A percentile compares a stretch with the other conserved stretches of the same genome.
Conservation (phyloP, 192 early-diverging fungal species). For the Podila horticola region DNA sequence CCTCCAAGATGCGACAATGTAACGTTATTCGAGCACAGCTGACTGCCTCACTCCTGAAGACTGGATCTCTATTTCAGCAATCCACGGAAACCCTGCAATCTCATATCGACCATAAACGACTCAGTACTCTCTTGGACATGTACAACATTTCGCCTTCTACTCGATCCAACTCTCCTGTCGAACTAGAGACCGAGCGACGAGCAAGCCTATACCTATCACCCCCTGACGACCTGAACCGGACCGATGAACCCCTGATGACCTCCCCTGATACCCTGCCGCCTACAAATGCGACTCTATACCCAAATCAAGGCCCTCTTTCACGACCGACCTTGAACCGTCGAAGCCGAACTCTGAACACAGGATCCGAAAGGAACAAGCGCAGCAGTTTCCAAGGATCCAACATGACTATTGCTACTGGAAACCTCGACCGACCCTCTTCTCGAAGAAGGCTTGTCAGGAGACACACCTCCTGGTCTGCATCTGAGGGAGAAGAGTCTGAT, state of each 20-base stretch:
- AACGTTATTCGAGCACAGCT: slow-evolving; percentile 56
- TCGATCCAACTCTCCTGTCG: slow-evolving; percentile 25
- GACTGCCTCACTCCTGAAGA: slow-evolving; percentile 52
- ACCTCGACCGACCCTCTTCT: slow-evolving; percentile 9
- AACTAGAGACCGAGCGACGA: neutral
- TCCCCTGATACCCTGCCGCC: slow-evolving; percentile 31
- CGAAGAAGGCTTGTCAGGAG: slow-evolving; percentile 13
- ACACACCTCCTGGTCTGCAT: slow-evolving; percentile 49
- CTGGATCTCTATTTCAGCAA: slow-evolving; percentile 55
- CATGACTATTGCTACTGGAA: neutral
- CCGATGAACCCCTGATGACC: slow-evolving; percentile 9
- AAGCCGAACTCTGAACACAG: slow-evolving; percentile 7
- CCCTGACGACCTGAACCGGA: neutral
- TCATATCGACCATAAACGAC: slow-evolving; percentile 50
- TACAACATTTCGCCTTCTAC: slow-evolving; percentile 56
- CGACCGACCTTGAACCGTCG: slow-evolving; percentile 18
- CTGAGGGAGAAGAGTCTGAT: slow-evolving; percentile 49
- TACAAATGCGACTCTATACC: slow-evolving; percentile 12
- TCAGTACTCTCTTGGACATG: slow-evolving; percentile 62
- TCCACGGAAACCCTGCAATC: slow-evolving; percentile 59
- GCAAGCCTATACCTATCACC: neutral
- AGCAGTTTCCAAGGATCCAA: slow-evolving; percentile 22
- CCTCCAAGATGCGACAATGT: slow-evolving; percentile 59
- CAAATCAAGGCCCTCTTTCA: neutral
- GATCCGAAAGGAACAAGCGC: slow-evolving; percentile 27